phyloP scores from a whole-genome alignment of 495 filamentous ascomycete species.

The Penicillium cataractarum region DNA sequence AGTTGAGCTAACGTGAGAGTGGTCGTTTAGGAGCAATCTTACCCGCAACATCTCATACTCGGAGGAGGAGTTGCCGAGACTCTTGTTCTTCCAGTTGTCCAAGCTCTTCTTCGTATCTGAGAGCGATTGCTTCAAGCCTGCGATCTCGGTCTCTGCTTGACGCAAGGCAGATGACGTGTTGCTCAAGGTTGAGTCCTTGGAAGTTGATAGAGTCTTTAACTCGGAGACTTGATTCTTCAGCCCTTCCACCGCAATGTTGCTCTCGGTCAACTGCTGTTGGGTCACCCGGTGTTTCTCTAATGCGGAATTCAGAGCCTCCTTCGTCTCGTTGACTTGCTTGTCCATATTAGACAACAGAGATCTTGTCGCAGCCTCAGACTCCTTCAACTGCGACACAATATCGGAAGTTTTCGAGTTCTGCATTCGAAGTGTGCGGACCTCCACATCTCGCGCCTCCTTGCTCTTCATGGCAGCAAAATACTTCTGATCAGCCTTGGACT shows the following conservation, averaged over 20 bases:
- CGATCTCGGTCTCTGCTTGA: slow-evolving; percentile 73
- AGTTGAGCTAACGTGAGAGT: slow-evolving; percentile 26
- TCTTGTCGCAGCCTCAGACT: slow-evolving; percentile 66
- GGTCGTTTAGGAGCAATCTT: slow-evolving; percentile 44
- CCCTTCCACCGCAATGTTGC: slow-evolving; percentile 66
- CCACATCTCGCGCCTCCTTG: slow-evolving; percentile 77
- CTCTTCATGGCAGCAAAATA: slow-evolving; percentile 94
- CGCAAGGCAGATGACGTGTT: slow-evolving; percentile 62
- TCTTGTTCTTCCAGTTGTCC: slow-evolving; percentile 81
- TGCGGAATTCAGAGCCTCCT: slow-evolving; percentile 69
- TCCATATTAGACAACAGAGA: slow-evolving; percentile 80
- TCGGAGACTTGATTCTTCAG: slow-evolving; percentile 77
- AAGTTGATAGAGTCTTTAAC: slow-evolving; percentile 67
- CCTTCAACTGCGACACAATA: slow-evolving; percentile 90
- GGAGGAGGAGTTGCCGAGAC: slow-evolving; percentile 73
- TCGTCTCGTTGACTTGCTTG: slow-evolving; percentile 82
- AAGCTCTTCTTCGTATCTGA: slow-evolving; percentile 75
- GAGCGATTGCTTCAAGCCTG: slow-evolving; percentile 70
- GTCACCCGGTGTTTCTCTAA: slow-evolving; percentile 68
- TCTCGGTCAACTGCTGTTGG: slow-evolving; percentile 71
- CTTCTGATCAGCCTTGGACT: slow-evolving; percentile 95
- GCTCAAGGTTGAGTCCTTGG: slow-evolving; percentile 67
- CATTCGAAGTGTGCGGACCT: slow-evolving; percentile 73
- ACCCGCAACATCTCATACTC: slow-evolving; percentile 85
- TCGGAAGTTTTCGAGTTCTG: slow-evolving; percentile 91